Evolutionary conservation across 2,329 filamentous ascomycete genomes (phyloP), one percentile per base, ranked within the genome.

Genomic region (Dactylellina parvicollis): DNA sequence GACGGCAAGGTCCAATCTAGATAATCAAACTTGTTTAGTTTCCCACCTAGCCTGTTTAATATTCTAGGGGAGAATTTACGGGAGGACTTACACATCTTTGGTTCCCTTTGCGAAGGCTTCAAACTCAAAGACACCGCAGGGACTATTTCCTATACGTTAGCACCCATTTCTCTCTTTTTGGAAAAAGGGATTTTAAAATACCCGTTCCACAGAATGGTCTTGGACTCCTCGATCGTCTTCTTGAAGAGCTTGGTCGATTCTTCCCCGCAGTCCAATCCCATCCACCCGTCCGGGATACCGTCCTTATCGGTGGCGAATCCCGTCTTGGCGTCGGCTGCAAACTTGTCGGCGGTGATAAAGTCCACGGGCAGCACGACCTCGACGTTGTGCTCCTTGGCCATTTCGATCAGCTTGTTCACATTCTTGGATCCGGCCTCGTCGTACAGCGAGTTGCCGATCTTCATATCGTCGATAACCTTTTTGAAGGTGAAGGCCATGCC

Each of bases 401-500:
- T 99, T 83, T 94, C 90, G 75, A 96, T 86, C 76, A 99, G 87
- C 79, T 91, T 85, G 75, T 86, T 88, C 71, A 98, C 94, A 42
- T 91, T 97, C 88, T 97, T 92, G 85, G 90, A 87, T 78, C 95
- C 95, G 57, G 90, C 90, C 85, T 97, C 92, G 79, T 99, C 95
- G 81, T 96, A 99, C 79, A 99, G 87, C 57, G 85, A 95, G 85
- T 89, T 89, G 75, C 95, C 95, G 77, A 99, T 99, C 82, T 89
- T 87, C 80, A 98, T 89, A 81, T 87, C 86, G 83, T 97, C 88
- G 66, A 98, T 87, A n/a, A 92, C 94, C 88, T 99, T 99, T 88
- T 98, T 98, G 88, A 99, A 99, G 79, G 95, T 99, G 85, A 98
- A 99, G 75, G 95, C 93, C 95, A 99, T 99, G 79, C 88, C 95